phyloP scores from a whole-genome alignment of 1,284 basidiomycete genomes.

The Microbotryum saponariae region DNA sequence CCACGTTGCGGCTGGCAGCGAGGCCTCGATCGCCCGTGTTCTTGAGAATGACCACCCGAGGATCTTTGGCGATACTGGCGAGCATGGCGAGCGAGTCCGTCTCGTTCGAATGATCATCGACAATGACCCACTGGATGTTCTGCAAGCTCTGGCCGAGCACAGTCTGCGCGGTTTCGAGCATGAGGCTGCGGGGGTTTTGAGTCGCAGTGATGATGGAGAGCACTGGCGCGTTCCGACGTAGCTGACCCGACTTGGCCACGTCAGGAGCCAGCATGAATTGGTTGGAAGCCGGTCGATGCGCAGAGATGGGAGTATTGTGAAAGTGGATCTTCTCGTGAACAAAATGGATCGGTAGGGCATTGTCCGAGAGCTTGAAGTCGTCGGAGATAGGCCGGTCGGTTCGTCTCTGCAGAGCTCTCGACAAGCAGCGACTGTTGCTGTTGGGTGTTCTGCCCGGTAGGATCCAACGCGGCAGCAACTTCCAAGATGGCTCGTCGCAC shows the following conservation, averaged over 20 bases:
- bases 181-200: conserved; percentile 23
- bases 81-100: conserved; percentile 11
- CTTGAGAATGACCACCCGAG: conserved; percentile 17
- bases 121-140: conserved; percentile 29
- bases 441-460: not conserved
- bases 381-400: conserved; percentile 8
- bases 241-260: not conserved
- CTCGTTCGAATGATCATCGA: conserved; percentile 26
- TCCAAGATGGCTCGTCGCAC: not conserved
- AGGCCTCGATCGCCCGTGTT: conserved; percentile 22
- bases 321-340: conserved; percentile 23
- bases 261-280: conserved; percentile 25
- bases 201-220: conserved; percentile 30
- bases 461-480: not conserved
- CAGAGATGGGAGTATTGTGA: conserved; percentile 23
- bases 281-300: conserved; percentile 21
- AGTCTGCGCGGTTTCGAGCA: conserved; percentile 20
- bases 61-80: conserved; percentile 18
- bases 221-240: conserved; percentile 11
- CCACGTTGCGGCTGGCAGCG: conserved; percentile 22
- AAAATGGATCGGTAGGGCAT: conserved; percentile 25
- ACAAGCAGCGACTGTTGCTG: not conserved
- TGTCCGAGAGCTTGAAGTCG: conserved; percentile 10
- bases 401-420: conserved; percentile 1
- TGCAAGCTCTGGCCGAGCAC: conserved; percentile 27